Conservation (phyloP, 1,284 basidiomycete species). For the Cutaneotrichosporon cutaneum region DNA sequence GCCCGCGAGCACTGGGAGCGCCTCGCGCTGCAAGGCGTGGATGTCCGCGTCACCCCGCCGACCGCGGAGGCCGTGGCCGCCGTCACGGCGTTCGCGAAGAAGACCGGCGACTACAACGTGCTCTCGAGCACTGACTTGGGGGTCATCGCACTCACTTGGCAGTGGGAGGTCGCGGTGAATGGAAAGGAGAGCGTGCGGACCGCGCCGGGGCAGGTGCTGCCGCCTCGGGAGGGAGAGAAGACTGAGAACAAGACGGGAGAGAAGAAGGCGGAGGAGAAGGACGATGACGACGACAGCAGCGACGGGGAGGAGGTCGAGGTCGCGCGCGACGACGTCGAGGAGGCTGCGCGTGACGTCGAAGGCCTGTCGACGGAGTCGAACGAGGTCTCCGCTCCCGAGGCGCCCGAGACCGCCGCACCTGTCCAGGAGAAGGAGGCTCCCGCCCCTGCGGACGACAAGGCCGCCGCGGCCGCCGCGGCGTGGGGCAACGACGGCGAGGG, state of each 20-base stretch:
- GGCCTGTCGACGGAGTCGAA: constrained; percentile 12
- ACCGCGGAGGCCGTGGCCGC: constrained; percentile 69
- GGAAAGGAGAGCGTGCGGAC: constrained; percentile 56
- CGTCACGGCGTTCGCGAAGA: constrained; percentile 88
- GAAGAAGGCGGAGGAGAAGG: constrained; percentile 51
- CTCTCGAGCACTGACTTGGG: constrained; percentile 88
- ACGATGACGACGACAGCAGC: constrained; percentile 37
- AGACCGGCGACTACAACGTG: constrained; percentile 94
- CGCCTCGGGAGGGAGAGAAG: constrained; percentile 15
- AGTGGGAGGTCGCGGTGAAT: constrained; percentile 63
- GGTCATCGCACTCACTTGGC: constrained; percentile 84
- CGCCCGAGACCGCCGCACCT: constrained; percentile 7
- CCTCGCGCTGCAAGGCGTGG: constrained; percentile 63
- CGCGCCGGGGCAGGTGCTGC: constrained; percentile 54
- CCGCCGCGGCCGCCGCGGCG: constrained; percentile 15
- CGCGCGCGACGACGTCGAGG: constrained; percentile 19
- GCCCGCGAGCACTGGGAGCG: constrained; percentile 81
- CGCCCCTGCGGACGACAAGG: constrained; percentile 18
- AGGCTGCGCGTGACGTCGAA: constrained; percentile 11
- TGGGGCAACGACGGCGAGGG: constrained; percentile 68
- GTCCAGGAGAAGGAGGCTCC: constrained; percentile 12
- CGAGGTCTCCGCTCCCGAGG: background rate
- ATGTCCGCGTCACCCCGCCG: constrained; percentile 70
- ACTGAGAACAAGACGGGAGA: constrained; percentile 53
- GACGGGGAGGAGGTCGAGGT: constrained; percentile 25